These are phyloP conservation scores for Leptographium procerum DNA, from an alignment of 2,329 filamentous ascomycete genomes.

Conservation along the genomic window DNA sequence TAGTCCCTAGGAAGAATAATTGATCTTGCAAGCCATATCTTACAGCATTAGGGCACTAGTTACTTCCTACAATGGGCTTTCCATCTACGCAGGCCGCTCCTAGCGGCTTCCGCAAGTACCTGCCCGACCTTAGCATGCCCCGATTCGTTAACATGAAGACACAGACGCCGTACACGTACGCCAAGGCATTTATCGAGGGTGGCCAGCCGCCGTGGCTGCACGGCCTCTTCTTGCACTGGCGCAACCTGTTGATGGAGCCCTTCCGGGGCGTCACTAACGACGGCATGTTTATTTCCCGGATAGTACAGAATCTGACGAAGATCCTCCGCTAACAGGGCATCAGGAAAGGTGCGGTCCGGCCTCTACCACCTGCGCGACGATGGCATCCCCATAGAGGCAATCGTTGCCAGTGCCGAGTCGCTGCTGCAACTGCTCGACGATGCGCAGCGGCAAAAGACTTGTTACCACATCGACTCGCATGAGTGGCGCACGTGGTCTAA, in stretches of 20 bases:
- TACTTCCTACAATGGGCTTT: not conserved
- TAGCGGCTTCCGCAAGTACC: constrained; percentile 33
- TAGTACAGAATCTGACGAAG: too few relatives aligned
- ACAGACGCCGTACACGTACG: constrained; percentile 53
- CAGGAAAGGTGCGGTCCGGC: constrained; percentile 37
- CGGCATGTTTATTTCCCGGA: too few relatives aligned
- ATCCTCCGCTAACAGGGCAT: not conserved
- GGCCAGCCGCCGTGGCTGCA: constrained; percentile 57
- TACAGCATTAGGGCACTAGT: too few relatives aligned
- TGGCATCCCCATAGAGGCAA: constrained; percentile 44
- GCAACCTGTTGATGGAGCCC: constrained; percentile 49
- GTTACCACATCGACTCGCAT: constrained; percentile 54
- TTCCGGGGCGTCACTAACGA: constrained; percentile 61
- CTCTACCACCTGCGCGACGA: constrained; percentile 54
- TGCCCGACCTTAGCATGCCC: constrained; percentile 49
- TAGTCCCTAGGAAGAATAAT: too few relatives aligned
- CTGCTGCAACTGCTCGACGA: constrained; percentile 35
- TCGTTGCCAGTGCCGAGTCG: constrained; percentile 38
- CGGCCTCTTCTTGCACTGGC: constrained; percentile 48
- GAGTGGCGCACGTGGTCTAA: constrained; percentile 64
- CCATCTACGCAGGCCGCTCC: not conserved
- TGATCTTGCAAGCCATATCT: too few relatives aligned
- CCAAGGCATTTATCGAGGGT: constrained; percentile 44
- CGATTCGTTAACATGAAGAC: constrained; percentile 53
- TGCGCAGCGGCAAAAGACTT: constrained; percentile 35